Conservation (phyloP, 192 early-diverging fungal species). For the Coemansia umbellata region DNA sequence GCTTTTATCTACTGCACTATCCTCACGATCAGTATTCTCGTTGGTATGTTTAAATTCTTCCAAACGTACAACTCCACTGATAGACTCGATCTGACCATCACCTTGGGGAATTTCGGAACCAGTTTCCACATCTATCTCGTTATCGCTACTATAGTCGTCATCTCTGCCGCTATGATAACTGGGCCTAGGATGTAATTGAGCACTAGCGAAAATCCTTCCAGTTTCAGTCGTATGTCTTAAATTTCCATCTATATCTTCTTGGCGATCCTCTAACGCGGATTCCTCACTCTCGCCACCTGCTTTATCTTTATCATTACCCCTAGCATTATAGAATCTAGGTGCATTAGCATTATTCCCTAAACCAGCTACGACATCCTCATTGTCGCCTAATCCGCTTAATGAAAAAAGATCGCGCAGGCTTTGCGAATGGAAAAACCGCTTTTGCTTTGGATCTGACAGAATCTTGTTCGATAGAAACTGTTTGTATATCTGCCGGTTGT, state of each 20-base stretch:
- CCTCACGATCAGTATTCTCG: slow-evolving; percentile 1
- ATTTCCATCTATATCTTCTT: not conserved
- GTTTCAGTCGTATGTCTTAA: slow-evolving; percentile 66
- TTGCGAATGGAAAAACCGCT: slow-evolving; percentile 85
- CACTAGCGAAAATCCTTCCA: slow-evolving; percentile 73
- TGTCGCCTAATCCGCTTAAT: slow-evolving; percentile 49
- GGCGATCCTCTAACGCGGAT: not conserved
- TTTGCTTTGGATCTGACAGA: slow-evolving; percentile 82
- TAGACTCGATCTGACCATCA: slow-evolving; percentile 14
- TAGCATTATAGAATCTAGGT: not conserved
- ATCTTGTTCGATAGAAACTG: slow-evolving; percentile 97
- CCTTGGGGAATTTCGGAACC: no score
- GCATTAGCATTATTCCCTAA: not conserved
- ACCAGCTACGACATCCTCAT: not conserved
- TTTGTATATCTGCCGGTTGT: slow-evolving; percentile 97
- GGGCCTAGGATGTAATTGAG: slow-evolving; percentile 53
- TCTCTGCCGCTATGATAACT: not conserved
- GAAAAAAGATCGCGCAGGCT: slow-evolving; percentile 85
- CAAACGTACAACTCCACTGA: slow-evolving; percentile 23
- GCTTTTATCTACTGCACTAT: not conserved
- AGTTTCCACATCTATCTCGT: no score
- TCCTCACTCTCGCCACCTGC: slow-evolving; percentile 11
- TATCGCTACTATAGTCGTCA: slow-evolving; percentile 1
- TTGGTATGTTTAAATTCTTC: slow-evolving; percentile 17
- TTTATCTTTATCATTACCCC: slow-evolving; percentile 36